phyloP scores from a whole-genome alignment of 2,329 filamentous ascomycete genomes.

The Penicillium paneum region DNA sequence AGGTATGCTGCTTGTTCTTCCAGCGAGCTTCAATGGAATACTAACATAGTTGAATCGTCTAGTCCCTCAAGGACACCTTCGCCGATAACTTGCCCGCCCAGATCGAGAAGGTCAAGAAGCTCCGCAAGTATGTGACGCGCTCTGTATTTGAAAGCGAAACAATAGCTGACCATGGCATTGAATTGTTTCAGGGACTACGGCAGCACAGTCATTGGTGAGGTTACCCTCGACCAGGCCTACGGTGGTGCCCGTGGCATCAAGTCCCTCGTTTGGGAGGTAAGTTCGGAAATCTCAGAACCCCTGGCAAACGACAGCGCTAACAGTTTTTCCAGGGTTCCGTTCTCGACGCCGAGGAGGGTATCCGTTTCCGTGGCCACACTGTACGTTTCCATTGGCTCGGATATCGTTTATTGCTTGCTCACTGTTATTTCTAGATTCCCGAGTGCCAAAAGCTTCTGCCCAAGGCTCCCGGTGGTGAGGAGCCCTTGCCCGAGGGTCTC shows the following conservation, averaged over 20 bases:
- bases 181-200: conserved; percentile 71
- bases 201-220: conserved; percentile 92
- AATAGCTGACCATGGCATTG: conserved; percentile 17
- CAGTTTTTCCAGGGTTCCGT: conserved; percentile 66
- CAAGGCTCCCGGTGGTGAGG: conserved; percentile 92
- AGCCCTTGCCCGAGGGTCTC: conserved; percentile 97
- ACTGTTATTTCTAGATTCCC: conserved; percentile 62
- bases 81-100: conserved; percentile 92
- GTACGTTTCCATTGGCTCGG: conserved; percentile 38
- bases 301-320: background rate
- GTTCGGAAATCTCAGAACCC: conserved; percentile 7
- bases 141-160: background rate
- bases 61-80: conserved; percentile 98
- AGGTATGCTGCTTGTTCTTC: conserved; percentile 55
- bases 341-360: conserved; percentile 97
- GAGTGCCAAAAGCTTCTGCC: conserved; percentile 97
- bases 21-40: conserved; percentile 10
- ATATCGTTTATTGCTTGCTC: conserved; percentile 12
- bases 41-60: conserved; percentile 28
- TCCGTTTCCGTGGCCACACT: conserved; percentile 98
- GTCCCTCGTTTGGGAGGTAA: conserved; percentile 91
- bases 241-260: conserved; percentile 99
- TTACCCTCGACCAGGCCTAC: conserved; percentile 99
- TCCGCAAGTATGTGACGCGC: conserved; percentile 72
- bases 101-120: conserved; percentile 98